phyloP scores from a whole-genome alignment of 2,329 filamentous ascomycete genomes.

The Penicillium corylophilum region DNA sequence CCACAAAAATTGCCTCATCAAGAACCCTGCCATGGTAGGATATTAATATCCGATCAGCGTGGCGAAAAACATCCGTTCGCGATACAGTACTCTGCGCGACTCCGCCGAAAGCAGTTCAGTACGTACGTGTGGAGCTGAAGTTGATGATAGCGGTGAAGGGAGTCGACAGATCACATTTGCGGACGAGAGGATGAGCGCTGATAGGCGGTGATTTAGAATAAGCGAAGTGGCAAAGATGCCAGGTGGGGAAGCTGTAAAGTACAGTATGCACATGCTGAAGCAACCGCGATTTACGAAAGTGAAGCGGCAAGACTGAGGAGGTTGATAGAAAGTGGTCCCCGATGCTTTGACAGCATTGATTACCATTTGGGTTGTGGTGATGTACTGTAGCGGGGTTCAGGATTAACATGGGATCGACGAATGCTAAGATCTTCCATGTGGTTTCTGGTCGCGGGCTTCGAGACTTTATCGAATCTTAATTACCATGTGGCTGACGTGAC shows the following conservation, averaged over 20 bases:
- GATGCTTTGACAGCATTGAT: background rate
- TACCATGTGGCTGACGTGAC: background rate
- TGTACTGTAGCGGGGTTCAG: background rate
- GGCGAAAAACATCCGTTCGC: too few relatives aligned
- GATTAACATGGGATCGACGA: background rate
- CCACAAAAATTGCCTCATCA: too few relatives aligned
- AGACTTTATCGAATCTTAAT: background rate
- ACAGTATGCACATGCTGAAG: background rate
- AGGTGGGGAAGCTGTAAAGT: background rate
- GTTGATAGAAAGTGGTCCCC: background rate
- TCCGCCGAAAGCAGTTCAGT: too few relatives aligned
- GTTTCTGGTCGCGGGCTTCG: background rate
- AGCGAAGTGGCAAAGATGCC: background rate
- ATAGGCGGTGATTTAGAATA: background rate
- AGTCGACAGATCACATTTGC: slow-evolving; percentile 7
- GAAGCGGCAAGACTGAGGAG: background rate
- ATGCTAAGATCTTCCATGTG: background rate
- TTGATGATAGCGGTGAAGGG: background rate
- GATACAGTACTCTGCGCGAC: too few relatives aligned
- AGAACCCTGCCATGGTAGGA: too few relatives aligned
- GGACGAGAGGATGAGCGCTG: background rate
- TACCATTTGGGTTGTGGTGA: background rate
- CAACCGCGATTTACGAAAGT: background rate
- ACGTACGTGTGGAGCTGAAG: background rate
- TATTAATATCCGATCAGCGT: too few relatives aligned